Evolutionary conservation across 192 early-diverging fungal genomes (phyloP).

Genomic region (Backusella liffmaniae): DNA sequence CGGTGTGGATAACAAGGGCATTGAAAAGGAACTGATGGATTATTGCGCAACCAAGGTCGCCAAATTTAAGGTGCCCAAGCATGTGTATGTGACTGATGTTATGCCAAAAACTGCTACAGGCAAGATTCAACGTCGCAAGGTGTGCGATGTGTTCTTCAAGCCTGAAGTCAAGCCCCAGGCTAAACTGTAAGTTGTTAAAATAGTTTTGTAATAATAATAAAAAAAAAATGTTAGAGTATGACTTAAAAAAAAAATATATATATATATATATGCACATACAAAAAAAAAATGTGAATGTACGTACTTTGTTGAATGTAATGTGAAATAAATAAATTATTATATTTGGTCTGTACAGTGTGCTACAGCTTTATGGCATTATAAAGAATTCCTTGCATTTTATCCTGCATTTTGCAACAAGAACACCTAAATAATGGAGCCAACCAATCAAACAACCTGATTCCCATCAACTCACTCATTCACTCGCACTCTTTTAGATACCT

Average conservation of each 20-base stretch:
- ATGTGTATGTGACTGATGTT: constrained; percentile 58
- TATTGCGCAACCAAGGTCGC: constrained; percentile 58
- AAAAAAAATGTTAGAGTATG: background rate
- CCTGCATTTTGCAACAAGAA: background rate
- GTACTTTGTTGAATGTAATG: background rate
- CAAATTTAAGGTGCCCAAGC: constrained; percentile 73
- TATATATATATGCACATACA: background rate
- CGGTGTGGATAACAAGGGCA: constrained; percentile 1
- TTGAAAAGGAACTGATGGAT: constrained; percentile 50
- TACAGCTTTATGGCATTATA: background rate
- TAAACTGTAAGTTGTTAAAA: constrained; percentile 5
- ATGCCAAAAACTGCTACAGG: constrained; percentile 77
- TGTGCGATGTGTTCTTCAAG: constrained; percentile 26
- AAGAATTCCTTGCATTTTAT: background rate
- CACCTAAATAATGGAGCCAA: background rate
- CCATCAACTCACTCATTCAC: background rate
- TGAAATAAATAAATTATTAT: constrained; percentile 8
- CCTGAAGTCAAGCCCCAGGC: constrained; percentile 14
- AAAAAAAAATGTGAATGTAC: background rate
- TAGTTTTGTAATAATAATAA: background rate
- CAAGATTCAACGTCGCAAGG: constrained; percentile 51
- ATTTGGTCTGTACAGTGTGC: background rate
- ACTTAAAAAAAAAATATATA: background rate
- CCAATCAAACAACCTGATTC: background rate
- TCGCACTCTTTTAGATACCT: background rate